Evolutionary conservation across 2,329 filamentous ascomycete genomes (phyloP).

Genomic region (Fusarium duplospermum): DNA sequence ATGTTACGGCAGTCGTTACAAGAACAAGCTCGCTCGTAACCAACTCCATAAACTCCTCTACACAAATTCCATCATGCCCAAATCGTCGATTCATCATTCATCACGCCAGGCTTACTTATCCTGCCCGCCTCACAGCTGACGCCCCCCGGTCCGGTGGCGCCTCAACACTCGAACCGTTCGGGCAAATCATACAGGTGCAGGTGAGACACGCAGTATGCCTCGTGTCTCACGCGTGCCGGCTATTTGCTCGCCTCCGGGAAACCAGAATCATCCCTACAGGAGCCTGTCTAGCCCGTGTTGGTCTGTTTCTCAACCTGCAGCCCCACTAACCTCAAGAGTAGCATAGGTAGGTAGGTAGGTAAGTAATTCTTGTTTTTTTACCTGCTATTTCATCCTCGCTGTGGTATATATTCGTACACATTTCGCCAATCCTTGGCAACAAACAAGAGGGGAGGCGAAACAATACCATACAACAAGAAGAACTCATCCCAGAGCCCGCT

Average conservation of each 20-base stretch:
- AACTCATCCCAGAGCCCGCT: constrained; percentile 1
- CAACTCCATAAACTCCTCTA: neutral
- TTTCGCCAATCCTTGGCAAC: constrained; percentile 2
- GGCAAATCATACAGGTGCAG: constrained; percentile 12
- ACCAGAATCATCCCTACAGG: constrained; percentile 13
- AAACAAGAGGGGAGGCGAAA: constrained; percentile 14
- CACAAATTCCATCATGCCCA: neutral
- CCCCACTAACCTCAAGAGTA: neutral
- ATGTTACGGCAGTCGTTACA: neutral
- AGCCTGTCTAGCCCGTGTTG: neutral
- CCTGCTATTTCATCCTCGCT: constrained; percentile 31
- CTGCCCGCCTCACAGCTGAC: neutral
- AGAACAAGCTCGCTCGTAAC: neutral
- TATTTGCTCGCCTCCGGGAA: neutral
- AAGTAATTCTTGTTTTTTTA: constrained; percentile 29
- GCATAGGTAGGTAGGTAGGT: neutral
- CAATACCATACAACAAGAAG: constrained; percentile 4
- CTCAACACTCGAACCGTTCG: constrained; percentile 8
- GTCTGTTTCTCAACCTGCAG: neutral
- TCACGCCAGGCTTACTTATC: neutral
- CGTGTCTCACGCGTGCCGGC: constrained; percentile 14
- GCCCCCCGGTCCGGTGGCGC: neutral
- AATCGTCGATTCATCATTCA: neutral
- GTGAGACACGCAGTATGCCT: constrained; percentile 28
- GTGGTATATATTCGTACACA: constrained; percentile 41